phyloP scores from a whole-genome alignment of 1,284 basidiomycete species.

The Naganishia albida region DNA sequence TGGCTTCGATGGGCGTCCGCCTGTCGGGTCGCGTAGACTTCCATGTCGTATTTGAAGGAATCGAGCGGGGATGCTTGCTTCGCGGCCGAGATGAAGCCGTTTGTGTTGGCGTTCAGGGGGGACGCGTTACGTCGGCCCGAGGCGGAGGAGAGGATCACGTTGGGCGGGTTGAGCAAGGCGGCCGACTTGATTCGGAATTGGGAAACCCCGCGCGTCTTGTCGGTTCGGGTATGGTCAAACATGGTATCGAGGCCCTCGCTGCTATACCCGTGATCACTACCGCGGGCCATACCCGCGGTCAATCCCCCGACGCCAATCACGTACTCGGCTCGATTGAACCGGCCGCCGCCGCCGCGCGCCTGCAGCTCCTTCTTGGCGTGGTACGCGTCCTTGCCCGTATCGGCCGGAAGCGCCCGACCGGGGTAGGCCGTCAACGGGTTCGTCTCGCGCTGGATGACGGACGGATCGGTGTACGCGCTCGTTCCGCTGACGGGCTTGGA shows the following conservation, averaged over 20 bases:
- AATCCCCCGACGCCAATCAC: conserved; percentile 49
- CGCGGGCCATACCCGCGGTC: conserved; percentile 39
- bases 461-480: conserved; percentile 27
- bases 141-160: conserved; percentile 37
- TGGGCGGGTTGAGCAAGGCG: conserved; percentile 38
- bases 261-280: conserved; percentile 29
- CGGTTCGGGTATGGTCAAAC: conserved; percentile 42
- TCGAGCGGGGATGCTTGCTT: conserved; percentile 42
- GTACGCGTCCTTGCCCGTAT: conserved; percentile 26
- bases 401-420: conserved; percentile 19
- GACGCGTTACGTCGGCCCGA: conserved; percentile 9
- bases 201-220: conserved; percentile 36
- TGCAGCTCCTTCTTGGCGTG: conserved; percentile 7
- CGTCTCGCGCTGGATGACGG: conserved; percentile 27
- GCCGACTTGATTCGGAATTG: conserved; percentile 43
- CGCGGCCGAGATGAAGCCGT: conserved; percentile 3
- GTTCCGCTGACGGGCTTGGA: conserved; percentile 30
- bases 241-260: conserved; percentile 11
- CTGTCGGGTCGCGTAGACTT: conserved; percentile 31
- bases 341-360: neutral
- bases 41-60: conserved; percentile 45
- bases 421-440: conserved; percentile 18
- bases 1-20: conserved; percentile 3
- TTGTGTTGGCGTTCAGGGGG: conserved; percentile 8
- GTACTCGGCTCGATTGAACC: conserved; percentile 28